Evolutionary conservation across 1,284 basidiomycete genomes (phyloP).

Genomic region (Melampsora americana): DNA sequence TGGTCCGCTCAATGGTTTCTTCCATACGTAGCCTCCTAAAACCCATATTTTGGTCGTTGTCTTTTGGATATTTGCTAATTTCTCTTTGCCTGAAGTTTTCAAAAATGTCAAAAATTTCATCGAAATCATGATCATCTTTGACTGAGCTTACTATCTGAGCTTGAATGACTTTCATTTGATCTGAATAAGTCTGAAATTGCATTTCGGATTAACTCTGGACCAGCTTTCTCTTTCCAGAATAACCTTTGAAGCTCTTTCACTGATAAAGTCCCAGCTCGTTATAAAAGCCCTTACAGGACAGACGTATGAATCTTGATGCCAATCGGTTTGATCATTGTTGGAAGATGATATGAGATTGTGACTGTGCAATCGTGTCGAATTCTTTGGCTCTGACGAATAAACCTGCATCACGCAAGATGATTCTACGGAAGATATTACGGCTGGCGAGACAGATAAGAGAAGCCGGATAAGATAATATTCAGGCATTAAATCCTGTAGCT

Average conservation of each 20-base stretch:
- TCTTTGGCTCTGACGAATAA: constrained; percentile 40
- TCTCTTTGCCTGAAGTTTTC: neutral
- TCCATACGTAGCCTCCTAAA: constrained; percentile 39
- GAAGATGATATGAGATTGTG: neutral
- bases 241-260: constrained; percentile 38
- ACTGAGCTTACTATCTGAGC: constrained; percentile 6
- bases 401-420: constrained; percentile 38
- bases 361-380: constrained; percentile 5
- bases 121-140: neutral
- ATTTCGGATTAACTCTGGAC: constrained; percentile 39
- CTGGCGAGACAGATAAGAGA: constrained; percentile 2
- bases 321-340: neutral
- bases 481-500: neutral
- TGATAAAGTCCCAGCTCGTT: constrained; percentile 13
- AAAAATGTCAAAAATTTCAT: neutral
- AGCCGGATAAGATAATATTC: neutral
- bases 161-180: neutral
- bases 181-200: constrained; percentile 33
- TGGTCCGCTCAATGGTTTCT: constrained; percentile 28
- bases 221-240: constrained; percentile 33
- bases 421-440: constrained; percentile 29
- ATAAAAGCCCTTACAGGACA: constrained; percentile 37
- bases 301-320: constrained; percentile 13
- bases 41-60: constrained; percentile 33
- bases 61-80: neutral